Conservation (phyloP, 2,329 filamentous ascomycete species). For the Dryadomyces quercivorus region DNA sequence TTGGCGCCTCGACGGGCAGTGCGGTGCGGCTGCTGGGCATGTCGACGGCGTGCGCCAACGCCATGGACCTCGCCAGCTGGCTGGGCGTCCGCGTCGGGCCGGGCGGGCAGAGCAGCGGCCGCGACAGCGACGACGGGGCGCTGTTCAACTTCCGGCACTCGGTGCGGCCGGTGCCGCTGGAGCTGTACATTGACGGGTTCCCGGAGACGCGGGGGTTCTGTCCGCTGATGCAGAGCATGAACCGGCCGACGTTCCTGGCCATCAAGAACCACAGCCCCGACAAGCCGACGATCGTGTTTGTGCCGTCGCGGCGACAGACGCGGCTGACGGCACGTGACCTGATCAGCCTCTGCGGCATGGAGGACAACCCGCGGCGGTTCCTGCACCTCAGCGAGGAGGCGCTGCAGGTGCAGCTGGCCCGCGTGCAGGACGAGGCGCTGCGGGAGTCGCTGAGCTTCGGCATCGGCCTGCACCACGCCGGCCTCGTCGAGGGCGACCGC, state of each 20-base stretch:
- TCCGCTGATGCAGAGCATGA: slow-evolving; percentile 98
- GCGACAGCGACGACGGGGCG: slow-evolving; percentile 26
- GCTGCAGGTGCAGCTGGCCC: slow-evolving; percentile 70
- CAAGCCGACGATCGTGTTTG: slow-evolving; percentile 97
- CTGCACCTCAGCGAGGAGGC: slow-evolving; percentile 89
- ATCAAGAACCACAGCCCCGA: slow-evolving; percentile 94
- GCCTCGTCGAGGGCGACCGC: slow-evolving; percentile 87
- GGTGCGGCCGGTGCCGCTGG: slow-evolving; percentile 86
- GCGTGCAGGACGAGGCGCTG: slow-evolving; percentile 86
- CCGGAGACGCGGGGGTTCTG: slow-evolving; percentile 92
- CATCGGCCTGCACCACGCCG: slow-evolving; percentile 93
- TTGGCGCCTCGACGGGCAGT: slow-evolving; percentile 83
- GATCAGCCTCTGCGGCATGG: slow-evolving; percentile 97
- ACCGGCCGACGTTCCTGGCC: slow-evolving; percentile 87
- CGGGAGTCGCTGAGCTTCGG: slow-evolving; percentile 94
- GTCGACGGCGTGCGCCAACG: slow-evolving; percentile 97
- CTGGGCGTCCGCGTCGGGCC: slow-evolving; percentile 51
- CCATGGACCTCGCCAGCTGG: slow-evolving; percentile 89
- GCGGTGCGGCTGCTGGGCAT: slow-evolving; percentile 89
- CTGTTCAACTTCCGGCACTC: slow-evolving; percentile 97
- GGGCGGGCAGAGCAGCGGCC: too few relatives aligned
- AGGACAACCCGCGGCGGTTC: slow-evolving; percentile 91
- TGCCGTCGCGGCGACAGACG: slow-evolving; percentile 89
- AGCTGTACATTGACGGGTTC: slow-evolving; percentile 96
- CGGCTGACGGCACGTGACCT: slow-evolving; percentile 89